A percentile compares a stretch with the other conserved stretches of the same genome.
Evolutionary conservation across 1,284 basidiomycete genomes (phyloP).

Genomic region (Agroathelia rolfsii): DNA sequence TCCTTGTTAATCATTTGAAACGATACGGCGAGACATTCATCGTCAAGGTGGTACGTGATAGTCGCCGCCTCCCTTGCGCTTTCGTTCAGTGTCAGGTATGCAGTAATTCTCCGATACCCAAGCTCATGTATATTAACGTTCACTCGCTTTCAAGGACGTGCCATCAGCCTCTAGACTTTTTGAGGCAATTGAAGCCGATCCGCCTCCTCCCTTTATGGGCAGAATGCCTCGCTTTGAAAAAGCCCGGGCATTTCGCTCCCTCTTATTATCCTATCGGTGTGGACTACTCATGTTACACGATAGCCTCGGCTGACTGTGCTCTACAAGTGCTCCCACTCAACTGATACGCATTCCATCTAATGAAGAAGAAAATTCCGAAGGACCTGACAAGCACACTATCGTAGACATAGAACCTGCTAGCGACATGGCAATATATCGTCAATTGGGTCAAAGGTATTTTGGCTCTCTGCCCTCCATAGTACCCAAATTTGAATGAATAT

Average conservation of each 20-base stretch:
- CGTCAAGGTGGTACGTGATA: conserved; percentile 68
- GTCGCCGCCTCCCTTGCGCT: conserved; percentile 65
- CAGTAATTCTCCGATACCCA: conserved; percentile 3
- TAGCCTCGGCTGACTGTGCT: too few relatives aligned
- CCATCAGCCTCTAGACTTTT: conserved; percentile 49
- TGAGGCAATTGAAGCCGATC: conserved; percentile 40
- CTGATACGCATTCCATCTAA: too few relatives aligned
- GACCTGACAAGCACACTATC: too few relatives aligned
- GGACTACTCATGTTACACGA: conserved; percentile 14
- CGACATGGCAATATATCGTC: too few relatives aligned
- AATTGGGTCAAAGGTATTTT: too few relatives aligned
- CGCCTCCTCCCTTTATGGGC: conserved; percentile 55
- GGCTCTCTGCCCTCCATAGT: too few relatives aligned
- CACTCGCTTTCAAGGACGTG: conserved; percentile 35
- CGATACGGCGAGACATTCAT: conserved; percentile 51
- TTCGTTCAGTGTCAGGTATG: conserved; percentile 74
- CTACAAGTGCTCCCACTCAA: too few relatives aligned
- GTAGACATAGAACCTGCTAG: too few relatives aligned
- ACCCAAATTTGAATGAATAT: too few relatives aligned
- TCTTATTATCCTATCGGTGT: conserved; percentile 66
- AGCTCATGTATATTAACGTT: conserved; percentile 5
- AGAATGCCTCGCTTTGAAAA: conserved; percentile 63
- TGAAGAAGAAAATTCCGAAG: too few relatives aligned
- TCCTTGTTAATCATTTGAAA: conserved; percentile 55
- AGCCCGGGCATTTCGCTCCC: conserved; percentile 64